Percentiles rank a stretch among this genome's conserved stretches.
Conservation (phyloP, 2,329 filamentous ascomycete genomes). For the Rhinocladiella similis region DNA sequence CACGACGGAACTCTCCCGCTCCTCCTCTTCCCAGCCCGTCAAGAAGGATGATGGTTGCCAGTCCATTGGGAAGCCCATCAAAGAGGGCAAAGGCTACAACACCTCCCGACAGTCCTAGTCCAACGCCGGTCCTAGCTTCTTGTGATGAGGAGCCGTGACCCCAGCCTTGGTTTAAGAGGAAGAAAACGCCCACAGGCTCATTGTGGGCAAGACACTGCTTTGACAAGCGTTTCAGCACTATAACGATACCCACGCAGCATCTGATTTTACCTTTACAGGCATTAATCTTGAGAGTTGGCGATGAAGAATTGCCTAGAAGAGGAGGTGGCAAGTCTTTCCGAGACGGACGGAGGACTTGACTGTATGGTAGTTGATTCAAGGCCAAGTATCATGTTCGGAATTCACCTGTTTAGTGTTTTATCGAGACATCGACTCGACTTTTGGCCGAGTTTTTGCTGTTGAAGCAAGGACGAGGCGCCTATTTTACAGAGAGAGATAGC, state of each 20-base stretch:
- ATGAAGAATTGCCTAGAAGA: neutral
- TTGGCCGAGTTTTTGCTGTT: neutral
- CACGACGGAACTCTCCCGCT: constrained; percentile 18
- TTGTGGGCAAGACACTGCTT: constrained; percentile 13
- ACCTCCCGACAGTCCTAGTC: constrained; percentile 17
- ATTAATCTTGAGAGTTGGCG: constrained; percentile 8
- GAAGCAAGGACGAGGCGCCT: too few species aligned
- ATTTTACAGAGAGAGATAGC: too few species aligned
- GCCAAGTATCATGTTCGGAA: neutral
- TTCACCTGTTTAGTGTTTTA: neutral
- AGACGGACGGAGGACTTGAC: neutral
- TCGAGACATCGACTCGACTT: neutral
- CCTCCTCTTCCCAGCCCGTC: constrained; percentile 21
- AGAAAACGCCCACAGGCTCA: neutral
- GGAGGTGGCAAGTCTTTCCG: neutral
- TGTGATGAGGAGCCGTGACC: constrained; percentile 11
- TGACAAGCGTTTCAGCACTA: constrained; percentile 7
- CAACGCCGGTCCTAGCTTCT: constrained; percentile 2
- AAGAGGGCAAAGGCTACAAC: neutral
- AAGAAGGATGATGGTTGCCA: constrained; percentile 11
- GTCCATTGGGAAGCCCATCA: constrained; percentile 19
- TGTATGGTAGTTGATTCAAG: neutral
- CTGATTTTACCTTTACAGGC: constrained; percentile 6
- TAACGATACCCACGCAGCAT: constrained; percentile 26
- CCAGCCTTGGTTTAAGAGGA: neutral